phyloP scores from a whole-genome alignment of 2,329 filamentous ascomycete species.

The Rhinocladiella mackenziei region DNA sequence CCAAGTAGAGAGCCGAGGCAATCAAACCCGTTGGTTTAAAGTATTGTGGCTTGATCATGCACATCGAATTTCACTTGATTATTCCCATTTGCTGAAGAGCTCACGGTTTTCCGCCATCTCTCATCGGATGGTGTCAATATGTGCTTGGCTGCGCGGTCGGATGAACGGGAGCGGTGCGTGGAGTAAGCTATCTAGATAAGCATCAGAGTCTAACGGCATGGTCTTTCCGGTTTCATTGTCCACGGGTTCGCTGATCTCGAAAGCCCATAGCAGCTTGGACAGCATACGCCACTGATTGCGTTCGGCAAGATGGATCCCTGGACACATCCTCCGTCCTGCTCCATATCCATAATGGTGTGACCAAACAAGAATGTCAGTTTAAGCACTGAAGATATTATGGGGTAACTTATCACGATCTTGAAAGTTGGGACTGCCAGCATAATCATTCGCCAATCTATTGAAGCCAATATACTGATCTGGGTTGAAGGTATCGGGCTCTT shows the following conservation, averaged over 20 bases:
- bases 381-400: background rate
- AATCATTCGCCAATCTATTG: constrained; percentile 3
- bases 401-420: constrained; percentile 4
- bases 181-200: constrained; percentile 7
- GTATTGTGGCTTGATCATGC: too few species aligned
- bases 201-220: constrained; percentile 26
- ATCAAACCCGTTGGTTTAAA: too few species aligned
- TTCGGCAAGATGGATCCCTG: constrained; percentile 26
- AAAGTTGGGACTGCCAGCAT: constrained; percentile 8
- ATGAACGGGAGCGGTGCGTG: background rate
- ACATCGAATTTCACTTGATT: too few species aligned
- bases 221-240: constrained; percentile 5
- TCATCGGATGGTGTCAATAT: background rate
- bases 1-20: too few species aligned
- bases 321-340: constrained; percentile 28
- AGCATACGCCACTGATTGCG: constrained; percentile 8
- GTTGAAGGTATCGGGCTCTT: constrained; percentile 39
- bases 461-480: constrained; percentile 49
- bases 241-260: background rate
- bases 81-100: too few species aligned
- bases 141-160: background rate
- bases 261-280: constrained; percentile 9
- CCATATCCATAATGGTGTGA: constrained; percentile 22
- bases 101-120: too few species aligned
- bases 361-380: background rate